These are phyloP conservation scores for Naganishia vaughanmartiniae DNA, from an alignment of 768 basidiomycete genomes.

Conservation along the genomic window DNA sequence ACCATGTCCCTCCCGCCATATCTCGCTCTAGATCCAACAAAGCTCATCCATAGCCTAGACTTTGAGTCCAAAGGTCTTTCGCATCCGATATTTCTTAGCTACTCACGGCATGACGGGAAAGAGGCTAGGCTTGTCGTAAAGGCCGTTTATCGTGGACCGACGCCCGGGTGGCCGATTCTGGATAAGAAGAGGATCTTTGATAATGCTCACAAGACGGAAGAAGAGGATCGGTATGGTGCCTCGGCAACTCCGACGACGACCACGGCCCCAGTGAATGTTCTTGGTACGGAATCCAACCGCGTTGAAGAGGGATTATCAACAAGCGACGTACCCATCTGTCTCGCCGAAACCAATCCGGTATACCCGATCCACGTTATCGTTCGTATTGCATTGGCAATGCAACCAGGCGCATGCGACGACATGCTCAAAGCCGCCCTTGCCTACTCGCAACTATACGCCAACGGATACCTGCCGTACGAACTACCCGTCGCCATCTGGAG, in stretches of 20 bases:
- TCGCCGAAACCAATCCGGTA: slow-evolving; percentile 1
- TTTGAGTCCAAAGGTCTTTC: slow-evolving; percentile 14
- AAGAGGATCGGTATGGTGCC: not conserved
- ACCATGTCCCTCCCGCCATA: slow-evolving; percentile 6
- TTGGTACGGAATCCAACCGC: not conserved
- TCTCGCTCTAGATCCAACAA: not conserved
- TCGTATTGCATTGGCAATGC: not conserved
- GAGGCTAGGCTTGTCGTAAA: slow-evolving; percentile 17
- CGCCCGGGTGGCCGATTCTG: slow-evolving; percentile 15
- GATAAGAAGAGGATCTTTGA: slow-evolving; percentile 17
- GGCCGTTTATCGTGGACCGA: slow-evolving; percentile 1
- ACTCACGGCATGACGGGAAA: slow-evolving; percentile 17
- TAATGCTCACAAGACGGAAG: slow-evolving; percentile 6
- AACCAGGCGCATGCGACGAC: slow-evolving; percentile 18
- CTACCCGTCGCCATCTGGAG: slow-evolving; percentile 14
- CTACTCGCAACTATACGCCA: slow-evolving; percentile 11
- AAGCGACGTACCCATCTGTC: slow-evolving; percentile 6
- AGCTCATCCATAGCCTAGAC: slow-evolving; percentile 6
- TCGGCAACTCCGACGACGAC: not conserved
- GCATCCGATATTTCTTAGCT: not conserved
- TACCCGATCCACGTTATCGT: slow-evolving; percentile 6
- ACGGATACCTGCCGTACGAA: slow-evolving; percentile 10
- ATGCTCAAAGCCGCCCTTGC: slow-evolving; percentile 14
- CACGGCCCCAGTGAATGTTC: not conserved
- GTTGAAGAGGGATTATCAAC: not conserved